Base-by-base conservation (phyloP, 441 rosid species). In the Cnidoscolus chayamansa region DNA sequence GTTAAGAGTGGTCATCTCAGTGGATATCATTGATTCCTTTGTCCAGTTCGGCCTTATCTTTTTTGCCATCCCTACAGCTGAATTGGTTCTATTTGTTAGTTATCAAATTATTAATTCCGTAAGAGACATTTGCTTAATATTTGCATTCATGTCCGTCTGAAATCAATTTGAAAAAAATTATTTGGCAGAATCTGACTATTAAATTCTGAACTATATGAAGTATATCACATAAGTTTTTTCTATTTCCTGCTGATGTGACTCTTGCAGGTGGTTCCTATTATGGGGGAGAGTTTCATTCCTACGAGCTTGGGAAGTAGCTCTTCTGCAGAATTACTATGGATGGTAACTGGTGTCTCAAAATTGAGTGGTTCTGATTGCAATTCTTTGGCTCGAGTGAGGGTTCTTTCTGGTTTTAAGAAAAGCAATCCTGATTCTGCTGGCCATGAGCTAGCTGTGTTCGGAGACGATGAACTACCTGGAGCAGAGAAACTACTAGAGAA, bases 331-430 rank as follows among this genome's bases (percentile, higher is more conserved):
- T 74, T 82, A 13, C 70, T 88, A 71, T 90, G 97, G 97, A 83
- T 86, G 87, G 87, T 89, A 66, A 86, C 90, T 0, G 96, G 98
- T 16, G 88, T 86, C 40, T 92, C 97, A 5, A 88, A 86, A 75
- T 72, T 87, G 65, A 81, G 70, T 30, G 89, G 86, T 74, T 88
- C 80, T 0, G 86, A 84, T 65, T 64, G 71, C 64, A 80, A 82
- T 47, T 81, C 92, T n/a, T 75, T 89, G 68, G 83, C 86, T 55
- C 83, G 90, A 20, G 87, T 94, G 67, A 85, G 79, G 73, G 85
- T 78, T 4, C 82, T 94, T 70, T 82, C 89, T 7, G 82, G 83
- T 74, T 70, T 82, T 20, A 80, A 63, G 49, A 74, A 73, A 31
- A 47, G 57, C 19, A 59, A 60, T 57, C 64, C 73, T 10, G 81